These are phyloP conservation scores for Blastobotrys aristatus DNA, from an alignment of 1,139 yeast species.

Conservation along the genomic window DNA sequence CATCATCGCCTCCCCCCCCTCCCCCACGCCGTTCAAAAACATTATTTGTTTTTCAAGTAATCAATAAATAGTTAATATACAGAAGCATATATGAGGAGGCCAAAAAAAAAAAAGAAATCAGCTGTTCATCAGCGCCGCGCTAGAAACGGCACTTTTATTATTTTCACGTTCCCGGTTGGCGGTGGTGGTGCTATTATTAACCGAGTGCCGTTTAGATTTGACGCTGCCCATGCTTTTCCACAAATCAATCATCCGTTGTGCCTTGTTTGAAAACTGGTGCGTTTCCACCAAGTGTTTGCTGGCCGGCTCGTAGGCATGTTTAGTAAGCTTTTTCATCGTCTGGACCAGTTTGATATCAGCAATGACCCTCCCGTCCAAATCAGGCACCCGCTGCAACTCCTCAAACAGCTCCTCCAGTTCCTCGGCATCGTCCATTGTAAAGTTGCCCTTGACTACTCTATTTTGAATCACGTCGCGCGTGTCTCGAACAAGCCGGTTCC, in stretches of 20 bases:
- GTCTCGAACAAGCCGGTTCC: not conserved
- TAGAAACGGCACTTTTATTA: no score
- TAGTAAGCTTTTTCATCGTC: not conserved
- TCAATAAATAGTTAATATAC: no score
- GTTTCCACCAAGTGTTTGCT: not conserved
- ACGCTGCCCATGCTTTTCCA: not conserved
- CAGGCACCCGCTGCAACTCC: not conserved
- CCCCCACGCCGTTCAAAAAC: no score
- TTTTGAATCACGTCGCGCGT: slow-evolving; percentile 1
- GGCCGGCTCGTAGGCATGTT: not conserved
- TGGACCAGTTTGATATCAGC: slow-evolving; percentile 3
- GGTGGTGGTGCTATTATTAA: no score
- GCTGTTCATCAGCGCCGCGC: no score
- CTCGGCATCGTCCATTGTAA: not conserved
- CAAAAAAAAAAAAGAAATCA: no score
- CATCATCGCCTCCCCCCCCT: no score
- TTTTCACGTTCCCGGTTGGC: no score
- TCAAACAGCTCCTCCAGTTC: not conserved
- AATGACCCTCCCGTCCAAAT: slow-evolving; percentile 1
- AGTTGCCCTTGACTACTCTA: not conserved
- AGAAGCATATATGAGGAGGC: no score
- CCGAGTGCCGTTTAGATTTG: no score
- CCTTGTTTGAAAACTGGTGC: not conserved
- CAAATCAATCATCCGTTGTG: not conserved
- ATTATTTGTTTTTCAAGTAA: no score